phyloP scores from a whole-genome alignment of 441 rosid species.

The Dalechampia spathulata region DNA sequence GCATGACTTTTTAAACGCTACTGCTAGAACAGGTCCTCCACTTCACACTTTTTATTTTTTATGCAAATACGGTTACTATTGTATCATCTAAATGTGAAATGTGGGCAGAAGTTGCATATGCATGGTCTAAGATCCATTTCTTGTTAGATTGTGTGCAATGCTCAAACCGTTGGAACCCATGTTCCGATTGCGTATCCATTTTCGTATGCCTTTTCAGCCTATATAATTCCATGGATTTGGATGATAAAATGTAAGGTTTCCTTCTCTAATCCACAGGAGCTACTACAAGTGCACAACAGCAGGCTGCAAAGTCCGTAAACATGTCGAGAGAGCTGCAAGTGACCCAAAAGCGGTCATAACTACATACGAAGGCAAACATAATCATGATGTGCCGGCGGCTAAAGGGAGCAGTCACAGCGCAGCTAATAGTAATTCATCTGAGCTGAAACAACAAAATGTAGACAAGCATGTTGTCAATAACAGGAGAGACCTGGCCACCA shows the following conservation, averaged over 20 bases:
- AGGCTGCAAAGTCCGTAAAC: constrained; percentile 89
- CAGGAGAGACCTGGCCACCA: constrained; percentile 22
- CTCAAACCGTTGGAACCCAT: background rate
- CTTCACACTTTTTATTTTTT: no score
- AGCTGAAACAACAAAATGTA: constrained; percentile 28
- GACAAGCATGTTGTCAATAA: constrained; percentile 24
- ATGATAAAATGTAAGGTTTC: background rate
- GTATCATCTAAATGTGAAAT: no score
- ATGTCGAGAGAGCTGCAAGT: constrained; percentile 74
- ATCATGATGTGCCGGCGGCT: constrained; percentile 64
- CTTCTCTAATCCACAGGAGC: constrained; percentile 41
- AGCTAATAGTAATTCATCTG: constrained; percentile 34
- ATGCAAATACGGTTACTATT: no score
- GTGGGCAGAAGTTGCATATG: background rate
- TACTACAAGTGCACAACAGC: constrained; percentile 84
- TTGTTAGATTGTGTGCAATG: background rate
- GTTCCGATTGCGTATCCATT: background rate
- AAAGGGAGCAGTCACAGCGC: no score
- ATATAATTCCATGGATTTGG: background rate
- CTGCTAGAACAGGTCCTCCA: no score
- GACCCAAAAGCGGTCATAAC: constrained; percentile 76
- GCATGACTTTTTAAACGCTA: no score
- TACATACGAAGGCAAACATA: constrained; percentile 82
- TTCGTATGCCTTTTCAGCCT: background rate
- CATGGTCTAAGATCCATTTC: background rate